A percentile compares a stretch with the other conserved stretches of the same genome.
Evolutionary conservation across 768 basidiomycete species (phyloP).

Genomic region (Termitomyces sp.): DNA sequence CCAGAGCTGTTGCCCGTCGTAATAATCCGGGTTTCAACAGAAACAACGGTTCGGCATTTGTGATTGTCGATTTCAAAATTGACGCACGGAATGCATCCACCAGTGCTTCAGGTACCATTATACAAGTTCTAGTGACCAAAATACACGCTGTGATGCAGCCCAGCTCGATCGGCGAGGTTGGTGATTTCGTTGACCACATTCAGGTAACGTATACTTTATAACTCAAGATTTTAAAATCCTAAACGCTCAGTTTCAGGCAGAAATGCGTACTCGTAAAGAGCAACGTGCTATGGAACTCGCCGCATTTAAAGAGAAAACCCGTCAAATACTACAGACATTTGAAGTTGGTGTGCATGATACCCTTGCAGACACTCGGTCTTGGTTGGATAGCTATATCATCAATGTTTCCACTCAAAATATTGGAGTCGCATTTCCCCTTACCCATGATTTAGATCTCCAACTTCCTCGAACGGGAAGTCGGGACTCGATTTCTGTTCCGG

Average conservation of each 20-base stretch:
- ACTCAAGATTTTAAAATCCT: background rate
- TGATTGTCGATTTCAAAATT: constrained; percentile 68
- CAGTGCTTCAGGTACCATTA: constrained; percentile 19
- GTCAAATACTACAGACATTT: constrained; percentile 65
- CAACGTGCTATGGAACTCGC: constrained; percentile 73
- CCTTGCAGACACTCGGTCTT: constrained; percentile 32
- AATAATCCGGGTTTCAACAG: constrained; percentile 43
- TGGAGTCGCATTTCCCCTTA: constrained; percentile 88
- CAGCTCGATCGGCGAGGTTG: constrained; percentile 85
- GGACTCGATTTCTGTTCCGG: constrained; percentile 49
- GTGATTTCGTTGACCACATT: constrained; percentile 82
- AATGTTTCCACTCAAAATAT: constrained; percentile 56
- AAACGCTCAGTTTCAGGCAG: constrained; percentile 40
- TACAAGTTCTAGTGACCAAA: constrained; percentile 60
- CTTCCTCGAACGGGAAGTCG: constrained; percentile 34
- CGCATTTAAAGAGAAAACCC: constrained; percentile 80
- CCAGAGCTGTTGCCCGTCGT: constrained; percentile 34
- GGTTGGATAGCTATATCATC: constrained; percentile 52
- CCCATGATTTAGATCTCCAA: constrained; percentile 52
- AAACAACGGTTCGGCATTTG: constrained; percentile 72
- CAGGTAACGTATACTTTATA: constrained; percentile 42
- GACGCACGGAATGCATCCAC: constrained; percentile 24
- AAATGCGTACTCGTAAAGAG: constrained; percentile 68
- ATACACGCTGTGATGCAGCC: constrained; percentile 94
- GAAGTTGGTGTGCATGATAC: constrained; percentile 52